These are phyloP conservation scores for Curvularia spicifera DNA, from an alignment of 2,329 filamentous ascomycete species.

Conservation along the genomic window DNA sequence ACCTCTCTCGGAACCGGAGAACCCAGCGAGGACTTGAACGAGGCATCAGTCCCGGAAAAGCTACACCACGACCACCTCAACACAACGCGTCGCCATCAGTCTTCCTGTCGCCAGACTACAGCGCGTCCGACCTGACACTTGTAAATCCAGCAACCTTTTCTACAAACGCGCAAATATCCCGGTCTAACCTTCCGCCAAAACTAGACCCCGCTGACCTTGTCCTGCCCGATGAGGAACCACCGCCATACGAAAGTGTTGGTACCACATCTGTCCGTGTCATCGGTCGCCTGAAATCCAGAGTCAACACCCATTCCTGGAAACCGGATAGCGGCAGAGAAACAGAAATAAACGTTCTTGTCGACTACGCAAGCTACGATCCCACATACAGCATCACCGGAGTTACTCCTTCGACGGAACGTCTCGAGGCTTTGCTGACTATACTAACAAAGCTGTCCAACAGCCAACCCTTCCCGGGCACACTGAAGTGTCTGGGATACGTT, in stretches of 20 bases:
- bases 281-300: constrained; percentile 50
- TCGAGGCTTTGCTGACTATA: constrained; percentile 51
- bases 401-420: constrained; percentile 53
- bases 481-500: constrained; percentile 72
- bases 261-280: constrained; percentile 55
- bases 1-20: constrained; percentile 71
- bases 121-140: constrained; percentile 52
- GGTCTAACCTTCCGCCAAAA: constrained; percentile 49
- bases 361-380: constrained; percentile 66
- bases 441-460: constrained; percentile 40
- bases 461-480: constrained; percentile 49
- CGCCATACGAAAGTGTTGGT: constrained; percentile 57
- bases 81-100: constrained; percentile 28
- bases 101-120: constrained; percentile 46
- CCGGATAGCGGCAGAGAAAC: constrained; percentile 43
- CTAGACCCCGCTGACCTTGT: constrained; percentile 53
- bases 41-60: constrained; percentile 30
- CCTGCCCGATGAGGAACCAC: constrained; percentile 56
- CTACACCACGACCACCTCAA: constrained; percentile 25
- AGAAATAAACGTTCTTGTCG: constrained; percentile 68
- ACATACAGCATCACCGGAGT: constrained; percentile 57
- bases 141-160: constrained; percentile 51
- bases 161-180: constrained; percentile 28
- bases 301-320: constrained; percentile 49
- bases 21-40: constrained; percentile 39